Conservation (phyloP, 2,329 filamentous ascomycete genomes). For the Claviceps fusiformis region DNA sequence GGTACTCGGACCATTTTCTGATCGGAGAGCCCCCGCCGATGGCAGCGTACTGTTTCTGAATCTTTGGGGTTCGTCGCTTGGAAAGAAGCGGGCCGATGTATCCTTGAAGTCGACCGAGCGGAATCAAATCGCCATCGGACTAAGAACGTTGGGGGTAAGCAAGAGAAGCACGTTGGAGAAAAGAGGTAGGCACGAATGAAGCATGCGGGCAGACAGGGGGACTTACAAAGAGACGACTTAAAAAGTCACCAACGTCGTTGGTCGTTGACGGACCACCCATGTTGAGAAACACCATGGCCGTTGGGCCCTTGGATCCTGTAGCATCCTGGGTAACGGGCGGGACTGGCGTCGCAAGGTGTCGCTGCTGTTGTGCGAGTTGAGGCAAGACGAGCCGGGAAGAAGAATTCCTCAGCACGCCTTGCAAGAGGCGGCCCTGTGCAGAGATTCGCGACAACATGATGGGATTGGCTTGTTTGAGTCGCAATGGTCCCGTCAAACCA, state of each 20-base stretch:
- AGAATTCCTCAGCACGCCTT: conserved; percentile 12
- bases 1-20: conserved; percentile 93
- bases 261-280: conserved; percentile 92
- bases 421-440: conserved; percentile 15
- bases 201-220: not conserved
- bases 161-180: not conserved
- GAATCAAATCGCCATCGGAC: conserved; percentile 89
- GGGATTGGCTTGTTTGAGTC: not conserved
- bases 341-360: conserved; percentile 29
- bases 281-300: conserved; percentile 97
- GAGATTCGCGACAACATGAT: conserved; percentile 21
- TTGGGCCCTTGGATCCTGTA: conserved; percentile 61
- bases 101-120: conserved; percentile 78
- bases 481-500: not conserved
- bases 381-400: conserved; percentile 16
- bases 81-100: conserved; percentile 87
- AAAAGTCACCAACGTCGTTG: conserved; percentile 76
- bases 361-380: conserved; percentile 17
- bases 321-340: conserved; percentile 72
- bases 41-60: conserved; percentile 84
- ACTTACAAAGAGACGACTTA: conserved; percentile 82
- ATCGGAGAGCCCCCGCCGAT: conserved; percentile 98
- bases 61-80: conserved; percentile 81
- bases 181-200: conserved; percentile 2
- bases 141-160: conserved; percentile 20